Evolutionary conservation across 2,329 filamentous ascomycete species (phyloP).

Genomic region (Trichoderma polysporum): DNA sequence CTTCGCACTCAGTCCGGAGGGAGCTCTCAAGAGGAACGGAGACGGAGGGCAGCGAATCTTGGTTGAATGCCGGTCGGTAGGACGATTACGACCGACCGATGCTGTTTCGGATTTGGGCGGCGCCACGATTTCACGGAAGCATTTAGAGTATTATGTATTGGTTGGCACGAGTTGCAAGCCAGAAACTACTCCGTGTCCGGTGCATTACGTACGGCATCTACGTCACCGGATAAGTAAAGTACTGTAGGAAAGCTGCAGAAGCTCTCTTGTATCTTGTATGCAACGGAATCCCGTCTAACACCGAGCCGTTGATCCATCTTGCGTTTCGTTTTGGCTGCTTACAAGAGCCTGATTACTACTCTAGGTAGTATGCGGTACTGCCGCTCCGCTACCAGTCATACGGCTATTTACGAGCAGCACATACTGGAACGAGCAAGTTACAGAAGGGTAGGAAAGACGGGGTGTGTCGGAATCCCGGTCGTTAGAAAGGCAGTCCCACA

Average conservation of each 20-base stretch:
- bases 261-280: no score
- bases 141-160: not conserved
- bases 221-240: no score
- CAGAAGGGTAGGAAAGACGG: not conserved
- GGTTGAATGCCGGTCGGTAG: not conserved
- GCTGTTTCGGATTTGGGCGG: not conserved
- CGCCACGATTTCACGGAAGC: not conserved
- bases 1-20: no score
- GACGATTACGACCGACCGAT: slow-evolving; percentile 1
- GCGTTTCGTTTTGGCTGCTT: no score
- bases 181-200: not conserved
- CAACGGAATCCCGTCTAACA: no score
- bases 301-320: no score
- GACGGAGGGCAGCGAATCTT: not conserved
- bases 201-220: not conserved
- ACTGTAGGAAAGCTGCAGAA: no score
- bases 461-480: not conserved
- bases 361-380: no score
- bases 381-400: no score
- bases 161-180: not conserved
- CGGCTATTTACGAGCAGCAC: not conserved
- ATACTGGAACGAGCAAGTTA: not conserved
- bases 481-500: not conserved
- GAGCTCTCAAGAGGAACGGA: slow-evolving; percentile 1
- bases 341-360: no score